Conservation (phyloP, 208 protist genomes). For the Kentomonas sorsogonicus region DNA sequence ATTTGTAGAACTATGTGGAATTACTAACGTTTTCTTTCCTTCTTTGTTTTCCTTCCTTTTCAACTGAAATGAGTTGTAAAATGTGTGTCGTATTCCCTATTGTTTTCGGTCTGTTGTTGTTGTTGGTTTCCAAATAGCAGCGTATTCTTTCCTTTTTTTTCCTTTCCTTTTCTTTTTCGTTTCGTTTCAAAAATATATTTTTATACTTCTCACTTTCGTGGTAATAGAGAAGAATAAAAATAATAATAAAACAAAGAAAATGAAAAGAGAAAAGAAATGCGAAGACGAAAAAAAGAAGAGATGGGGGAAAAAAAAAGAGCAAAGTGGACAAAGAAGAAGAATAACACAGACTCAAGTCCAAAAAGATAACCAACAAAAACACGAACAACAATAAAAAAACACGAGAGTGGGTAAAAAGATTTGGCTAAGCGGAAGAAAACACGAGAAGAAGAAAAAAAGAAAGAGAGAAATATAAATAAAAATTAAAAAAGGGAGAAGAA, state of each 20-base stretch:
- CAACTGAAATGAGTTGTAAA: no score
- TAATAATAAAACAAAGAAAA: conserved; percentile 3
- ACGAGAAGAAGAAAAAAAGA: neutral
- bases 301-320: neutral
- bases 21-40: no score
- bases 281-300: conserved; percentile 1
- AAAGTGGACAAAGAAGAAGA: neutral
- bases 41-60: no score
- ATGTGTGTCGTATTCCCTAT: no score
- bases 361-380: neutral
- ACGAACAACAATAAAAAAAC: neutral
- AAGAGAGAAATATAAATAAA: neutral
- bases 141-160: no score
- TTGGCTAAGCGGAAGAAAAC: neutral
- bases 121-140: no score
- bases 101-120: no score
- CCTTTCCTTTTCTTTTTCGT: no score
- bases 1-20: no score
- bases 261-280: neutral
- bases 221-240: neutral
- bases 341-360: neutral
- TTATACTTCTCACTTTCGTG: no score
- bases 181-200: no score
- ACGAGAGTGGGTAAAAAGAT: neutral
- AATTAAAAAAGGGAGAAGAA: neutral